A percentile compares a stretch with the other conserved stretches of the same genome.
These are phyloP conservation scores for Hypsizygus ulmarius DNA, from an alignment of 1,284 basidiomycete genomes.

Conservation along the genomic window DNA sequence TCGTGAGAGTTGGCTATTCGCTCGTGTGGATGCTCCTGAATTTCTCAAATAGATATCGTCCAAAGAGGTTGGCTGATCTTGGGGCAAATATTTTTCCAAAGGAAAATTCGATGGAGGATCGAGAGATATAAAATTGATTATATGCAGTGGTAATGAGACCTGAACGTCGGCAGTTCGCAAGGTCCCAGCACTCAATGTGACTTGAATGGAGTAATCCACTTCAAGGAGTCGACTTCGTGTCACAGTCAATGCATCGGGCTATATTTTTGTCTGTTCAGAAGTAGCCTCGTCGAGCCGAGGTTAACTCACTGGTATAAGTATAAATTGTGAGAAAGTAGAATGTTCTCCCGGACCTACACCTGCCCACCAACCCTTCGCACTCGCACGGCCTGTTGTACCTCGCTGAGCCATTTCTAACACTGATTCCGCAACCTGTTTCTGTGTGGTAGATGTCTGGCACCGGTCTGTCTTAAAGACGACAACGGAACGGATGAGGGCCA, in stretches of 20 bases:
- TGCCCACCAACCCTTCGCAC: conserved; percentile 86
- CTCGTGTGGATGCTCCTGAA: too few relatives aligned
- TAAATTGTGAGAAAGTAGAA: conserved; percentile 58
- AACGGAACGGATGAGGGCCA: conserved; percentile 72
- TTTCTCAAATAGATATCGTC: too few relatives aligned
- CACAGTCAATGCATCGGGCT: conserved; percentile 77
- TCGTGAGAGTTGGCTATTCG: not conserved
- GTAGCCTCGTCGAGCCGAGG: conserved; percentile 1
- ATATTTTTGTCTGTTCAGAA: conserved; percentile 3
- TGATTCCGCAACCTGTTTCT: conserved; percentile 65
- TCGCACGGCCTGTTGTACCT: conserved; percentile 65
- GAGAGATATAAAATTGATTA: conserved; percentile 79
- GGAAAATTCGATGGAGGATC: conserved; percentile 62
- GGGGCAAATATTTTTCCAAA: not conserved
- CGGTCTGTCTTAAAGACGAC: conserved; percentile 64
- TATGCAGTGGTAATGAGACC: conserved; percentile 67
- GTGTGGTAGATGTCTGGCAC: conserved; percentile 58
- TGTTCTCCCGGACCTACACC: conserved; percentile 69
- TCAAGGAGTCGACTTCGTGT: conserved; percentile 76
- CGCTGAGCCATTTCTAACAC: conserved; percentile 66
- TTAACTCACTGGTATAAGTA: conserved; percentile 70
- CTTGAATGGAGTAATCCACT: conserved; percentile 74
- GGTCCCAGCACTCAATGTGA: conserved; percentile 65
- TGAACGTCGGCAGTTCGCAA: conserved; percentile 66
- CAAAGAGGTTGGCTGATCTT: too few relatives aligned